Evolutionary conservation across 78 protist species (phyloP), one percentile per base, ranked within the genome.

Genomic region (Dictyostelium firmibasis): DNA sequence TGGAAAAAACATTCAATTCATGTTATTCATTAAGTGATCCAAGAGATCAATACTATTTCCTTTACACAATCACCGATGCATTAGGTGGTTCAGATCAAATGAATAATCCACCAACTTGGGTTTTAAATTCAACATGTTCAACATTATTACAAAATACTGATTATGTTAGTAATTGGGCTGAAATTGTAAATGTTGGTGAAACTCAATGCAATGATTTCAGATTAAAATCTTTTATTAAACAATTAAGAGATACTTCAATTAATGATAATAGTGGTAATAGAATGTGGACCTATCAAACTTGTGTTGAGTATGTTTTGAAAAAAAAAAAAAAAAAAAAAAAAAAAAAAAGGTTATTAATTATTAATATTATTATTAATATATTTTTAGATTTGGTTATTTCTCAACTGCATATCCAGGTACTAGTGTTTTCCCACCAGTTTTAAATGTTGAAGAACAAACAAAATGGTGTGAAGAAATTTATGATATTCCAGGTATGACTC

Each of bases 41-140:
- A 74, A 47, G 78, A 50, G 92, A 86, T 38, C 84, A 47, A 20
- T 86, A 86, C 20, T 77, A 77, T 25, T 86, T 86, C 77, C 50
- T 86, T 82, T 86, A 86, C 27, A n/a, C 83, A 18, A 8, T 86
- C 16, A 38, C 60, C 0, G 92, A 86, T 13, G 84, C 84, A 25
- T 60, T 86, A n/a, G 92, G 92, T 27, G 27, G 60, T 25, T 33
- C 85, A 0, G 92, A 86, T 60, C 92, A 86, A 60, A 86, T 86
- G 92, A 86, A 86, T 38, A 86, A 86, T 29, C 92, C 92, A 86
- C 92, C 92, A 29, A 86, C 92, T 18, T 86, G 92, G 92, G 29
- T 60, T 11, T 25, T 86, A 6, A 86, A 86, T 33, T 38, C 84
- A 25, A 86, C 92, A 3, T 86, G 92, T 60, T 8, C 20, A 7